A percentile compares a stretch with the other conserved stretches of the same genome.
These are phyloP conservation scores for Theileria luwenshuni DNA, from an alignment of 169 alveolate genomes.

Conservation along the genomic window DNA sequence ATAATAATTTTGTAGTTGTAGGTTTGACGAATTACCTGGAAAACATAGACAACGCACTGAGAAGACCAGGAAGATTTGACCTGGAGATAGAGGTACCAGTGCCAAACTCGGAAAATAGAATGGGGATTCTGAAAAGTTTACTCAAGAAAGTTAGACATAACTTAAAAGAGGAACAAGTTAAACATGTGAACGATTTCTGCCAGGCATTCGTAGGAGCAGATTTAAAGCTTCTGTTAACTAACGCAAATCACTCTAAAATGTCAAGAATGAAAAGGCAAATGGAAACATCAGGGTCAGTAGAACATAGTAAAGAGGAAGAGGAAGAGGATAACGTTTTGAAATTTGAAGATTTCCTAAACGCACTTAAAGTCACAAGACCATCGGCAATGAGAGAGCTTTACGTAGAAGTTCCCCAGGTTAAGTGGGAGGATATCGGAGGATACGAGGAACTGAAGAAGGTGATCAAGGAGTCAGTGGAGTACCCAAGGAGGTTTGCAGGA, in stretches of 20 bases:
- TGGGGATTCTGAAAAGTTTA: conserved; percentile 78
- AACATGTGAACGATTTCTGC: conserved; percentile 70
- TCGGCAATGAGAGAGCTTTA: conserved; percentile 81
- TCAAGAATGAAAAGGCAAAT: conserved; percentile 27
- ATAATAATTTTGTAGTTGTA: conserved; percentile 75
- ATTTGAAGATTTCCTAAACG: conserved; percentile 48
- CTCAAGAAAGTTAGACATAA: conserved; percentile 67
- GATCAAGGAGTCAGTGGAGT: conserved; percentile 95
- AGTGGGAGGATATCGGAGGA: conserved; percentile 99
- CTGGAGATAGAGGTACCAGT: conserved; percentile 90
- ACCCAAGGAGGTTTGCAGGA: conserved; percentile 94
- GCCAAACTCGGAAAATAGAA: conserved; percentile 90
- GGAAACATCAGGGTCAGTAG: not conserved
- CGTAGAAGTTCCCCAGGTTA: conserved; percentile 92
- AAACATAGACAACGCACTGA: conserved; percentile 89
- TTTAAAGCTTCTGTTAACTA: conserved; percentile 72
- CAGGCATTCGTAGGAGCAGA: conserved; percentile 89
- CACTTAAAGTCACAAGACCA: conserved; percentile 64
- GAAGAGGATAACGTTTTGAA: conserved; percentile 15
- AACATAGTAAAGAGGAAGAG: not conserved
- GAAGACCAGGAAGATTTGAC: conserved; percentile 97
- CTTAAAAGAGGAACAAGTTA: conserved; percentile 57
- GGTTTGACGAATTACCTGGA: conserved; percentile 92
- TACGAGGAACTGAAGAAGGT: conserved; percentile 90
- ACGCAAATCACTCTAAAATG: conserved; percentile 54